These are phyloP conservation scores for Lachnellula arida DNA, from an alignment of 2,329 filamentous ascomycete genomes.

Conservation along the genomic window DNA sequence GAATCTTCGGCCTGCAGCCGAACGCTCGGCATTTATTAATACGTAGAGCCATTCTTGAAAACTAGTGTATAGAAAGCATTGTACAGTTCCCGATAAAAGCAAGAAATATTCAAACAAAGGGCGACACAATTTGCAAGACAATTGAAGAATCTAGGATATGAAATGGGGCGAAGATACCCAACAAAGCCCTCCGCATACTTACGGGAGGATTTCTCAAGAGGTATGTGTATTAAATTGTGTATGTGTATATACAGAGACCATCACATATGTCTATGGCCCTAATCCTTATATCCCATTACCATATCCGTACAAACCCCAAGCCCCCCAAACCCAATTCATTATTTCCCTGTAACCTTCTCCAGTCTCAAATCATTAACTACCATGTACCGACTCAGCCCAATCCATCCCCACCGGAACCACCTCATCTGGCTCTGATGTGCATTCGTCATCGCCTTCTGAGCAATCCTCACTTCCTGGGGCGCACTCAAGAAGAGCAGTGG, in stretches of 20 bases:
- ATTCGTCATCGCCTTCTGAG: slow-evolving; percentile 80
- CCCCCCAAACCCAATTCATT: not conserved
- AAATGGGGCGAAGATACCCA: not conserved
- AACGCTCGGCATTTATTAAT: no score
- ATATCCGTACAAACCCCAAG: not conserved
- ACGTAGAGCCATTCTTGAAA: no score
- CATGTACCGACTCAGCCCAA: slow-evolving; percentile 89
- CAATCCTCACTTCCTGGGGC: slow-evolving; percentile 58
- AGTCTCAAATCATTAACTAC: slow-evolving; percentile 79
- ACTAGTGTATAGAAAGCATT: no score
- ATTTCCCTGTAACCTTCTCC: slow-evolving; percentile 40
- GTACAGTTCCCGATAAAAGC: no score
- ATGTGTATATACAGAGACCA: not conserved
- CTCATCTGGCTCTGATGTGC: slow-evolving; percentile 96
- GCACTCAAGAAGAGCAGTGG: slow-evolving; percentile 69
- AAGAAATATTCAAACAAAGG: not conserved
- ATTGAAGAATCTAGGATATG: no score
- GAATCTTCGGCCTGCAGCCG: no score
- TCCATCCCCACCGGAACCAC: slow-evolving; percentile 98
- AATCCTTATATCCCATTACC: not conserved
- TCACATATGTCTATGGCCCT: not conserved
- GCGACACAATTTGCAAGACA: not conserved
- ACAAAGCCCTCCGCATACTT: not conserved
- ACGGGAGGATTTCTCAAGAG: not conserved
- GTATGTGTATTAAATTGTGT: not conserved